Conservation (phyloP, 108 stramenopile genomes). For the Pelagomonas calceolata region DNA sequence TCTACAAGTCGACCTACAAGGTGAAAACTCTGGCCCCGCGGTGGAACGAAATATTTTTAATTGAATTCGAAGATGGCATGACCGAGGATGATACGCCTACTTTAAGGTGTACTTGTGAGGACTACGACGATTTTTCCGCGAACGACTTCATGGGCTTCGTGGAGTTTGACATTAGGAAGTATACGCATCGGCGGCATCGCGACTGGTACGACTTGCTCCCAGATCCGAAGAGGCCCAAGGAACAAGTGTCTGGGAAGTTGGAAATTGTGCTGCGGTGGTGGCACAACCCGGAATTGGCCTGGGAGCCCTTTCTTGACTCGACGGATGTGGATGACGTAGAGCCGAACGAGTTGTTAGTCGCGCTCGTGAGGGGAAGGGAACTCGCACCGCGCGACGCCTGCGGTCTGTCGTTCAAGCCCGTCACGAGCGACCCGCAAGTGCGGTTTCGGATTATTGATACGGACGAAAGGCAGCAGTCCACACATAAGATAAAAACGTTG, state of each 20-base stretch:
- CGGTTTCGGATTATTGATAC: neutral
- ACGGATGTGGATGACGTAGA: neutral
- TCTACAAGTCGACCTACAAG: neutral
- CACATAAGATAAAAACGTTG: constrained; percentile 7
- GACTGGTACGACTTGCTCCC: neutral
- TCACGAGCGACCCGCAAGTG: neutral
- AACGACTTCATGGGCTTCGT: constrained; percentile 11
- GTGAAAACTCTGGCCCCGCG: constrained; percentile 15
- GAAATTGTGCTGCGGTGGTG: constrained; percentile 6
- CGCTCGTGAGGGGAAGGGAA: constrained; percentile 1
- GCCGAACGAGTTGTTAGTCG: constrained; percentile 7
- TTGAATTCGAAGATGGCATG: neutral
- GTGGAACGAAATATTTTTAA: constrained; percentile 15
- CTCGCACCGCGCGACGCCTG: constrained; percentile 11
- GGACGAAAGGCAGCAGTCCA: neutral
- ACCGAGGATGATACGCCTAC: neutral
- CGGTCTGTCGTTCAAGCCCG: constrained; percentile 2
- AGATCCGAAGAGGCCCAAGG: neutral
- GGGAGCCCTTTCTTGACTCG: constrained; percentile 2
- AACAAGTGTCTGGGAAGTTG: neutral
- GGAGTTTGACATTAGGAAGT: neutral
- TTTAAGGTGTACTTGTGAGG: neutral
- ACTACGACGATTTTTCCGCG: constrained; percentile 8
- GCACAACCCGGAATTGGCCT: constrained; percentile 4
- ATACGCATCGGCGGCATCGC: neutral